phyloP scores from a whole-genome alignment of 495 filamentous ascomycete species.

The Immersiella caudata region DNA sequence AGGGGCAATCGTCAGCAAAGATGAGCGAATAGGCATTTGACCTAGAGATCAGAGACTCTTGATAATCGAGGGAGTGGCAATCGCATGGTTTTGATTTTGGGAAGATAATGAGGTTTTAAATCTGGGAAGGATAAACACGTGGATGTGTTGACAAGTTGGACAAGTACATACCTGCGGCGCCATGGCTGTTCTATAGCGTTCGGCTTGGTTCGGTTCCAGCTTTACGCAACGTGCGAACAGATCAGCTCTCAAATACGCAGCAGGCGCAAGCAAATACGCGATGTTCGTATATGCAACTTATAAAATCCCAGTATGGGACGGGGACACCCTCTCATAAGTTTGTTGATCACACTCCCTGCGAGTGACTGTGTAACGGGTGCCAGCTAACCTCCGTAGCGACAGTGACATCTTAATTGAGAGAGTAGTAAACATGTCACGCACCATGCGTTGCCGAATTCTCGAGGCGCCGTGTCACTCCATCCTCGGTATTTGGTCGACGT shows the following conservation, averaged over 20 bases:
- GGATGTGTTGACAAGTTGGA: not conserved
- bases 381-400: too few species aligned
- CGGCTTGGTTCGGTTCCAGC: too few species aligned
- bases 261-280: too few species aligned
- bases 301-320: not conserved
- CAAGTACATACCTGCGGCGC: not conserved
- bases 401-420: not conserved
- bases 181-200: not conserved
- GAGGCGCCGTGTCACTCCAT: not conserved
- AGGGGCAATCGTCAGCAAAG: constrained; percentile 4
- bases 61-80: not conserved
- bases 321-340: not conserved
- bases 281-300: too few species aligned
- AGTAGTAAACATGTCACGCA: not conserved
- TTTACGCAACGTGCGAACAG: too few species aligned
- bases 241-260: too few species aligned
- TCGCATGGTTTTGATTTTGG: not conserved
- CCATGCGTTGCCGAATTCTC: not conserved
- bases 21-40: constrained; percentile 1
- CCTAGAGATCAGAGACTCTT: not conserved
- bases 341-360: too few species aligned
- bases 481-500: not conserved
- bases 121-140: not conserved
- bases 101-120: not conserved
- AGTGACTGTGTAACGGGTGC: too few species aligned